Conservation (phyloP, 352 stramenopile species). For the Elongisporangium undulatum region DNA sequence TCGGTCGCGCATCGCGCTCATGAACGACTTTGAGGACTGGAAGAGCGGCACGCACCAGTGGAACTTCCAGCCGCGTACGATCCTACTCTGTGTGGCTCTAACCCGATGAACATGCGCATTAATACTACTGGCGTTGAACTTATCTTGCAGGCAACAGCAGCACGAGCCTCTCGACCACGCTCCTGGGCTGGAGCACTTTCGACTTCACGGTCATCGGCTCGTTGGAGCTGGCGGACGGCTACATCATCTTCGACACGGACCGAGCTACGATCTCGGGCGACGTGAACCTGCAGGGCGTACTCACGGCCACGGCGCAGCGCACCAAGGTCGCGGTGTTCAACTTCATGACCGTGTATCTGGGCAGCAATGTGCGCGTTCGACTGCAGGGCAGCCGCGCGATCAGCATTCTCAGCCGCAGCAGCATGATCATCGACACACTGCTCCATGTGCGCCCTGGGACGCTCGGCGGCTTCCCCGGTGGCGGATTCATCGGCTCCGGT, state of each 20-base stretch:
- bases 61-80: constrained; percentile 25
- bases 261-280: constrained; percentile 48
- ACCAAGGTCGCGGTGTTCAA: constrained; percentile 90
- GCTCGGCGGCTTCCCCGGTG: constrained; percentile 91
- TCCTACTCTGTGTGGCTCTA: too few relatives aligned
- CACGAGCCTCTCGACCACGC: constrained; percentile 11
- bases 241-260: constrained; percentile 77
- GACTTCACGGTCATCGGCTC: constrained; percentile 67
- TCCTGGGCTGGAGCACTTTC: constrained; percentile 57
- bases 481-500: constrained; percentile 70
- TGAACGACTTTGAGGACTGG: constrained; percentile 97
- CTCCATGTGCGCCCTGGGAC: constrained; percentile 79
- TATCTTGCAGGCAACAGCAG: constrained; percentile 2
- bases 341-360: constrained; percentile 94
- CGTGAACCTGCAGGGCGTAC: constrained; percentile 42
- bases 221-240: constrained; percentile 69
- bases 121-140: neutral
- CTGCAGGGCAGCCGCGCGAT: constrained; percentile 87
- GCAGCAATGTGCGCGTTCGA: constrained; percentile 69
- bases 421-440: constrained; percentile 88
- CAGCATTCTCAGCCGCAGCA: constrained; percentile 89
- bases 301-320: constrained; percentile 56
- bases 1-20: constrained; percentile 64
- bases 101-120: too few relatives aligned
- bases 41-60: constrained; percentile 83